Conservation (phyloP, 1,284 basidiomycete species). For the Volvariella volvacea region DNA sequence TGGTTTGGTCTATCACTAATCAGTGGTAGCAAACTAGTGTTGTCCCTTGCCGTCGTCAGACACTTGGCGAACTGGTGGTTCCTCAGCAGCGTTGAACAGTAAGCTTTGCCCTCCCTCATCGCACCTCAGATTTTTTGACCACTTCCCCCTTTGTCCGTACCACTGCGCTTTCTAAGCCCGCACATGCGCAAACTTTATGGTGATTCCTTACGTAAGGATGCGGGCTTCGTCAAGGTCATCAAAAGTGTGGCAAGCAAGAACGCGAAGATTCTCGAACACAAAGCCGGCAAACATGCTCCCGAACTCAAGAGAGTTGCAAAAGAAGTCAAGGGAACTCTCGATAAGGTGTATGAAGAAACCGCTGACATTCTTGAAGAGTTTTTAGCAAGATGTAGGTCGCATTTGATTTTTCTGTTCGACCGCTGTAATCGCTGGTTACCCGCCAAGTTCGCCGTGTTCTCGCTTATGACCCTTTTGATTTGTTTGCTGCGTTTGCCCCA, state of each 20-base stretch:
- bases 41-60: conserved; percentile 78
- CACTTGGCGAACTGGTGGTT: conserved; percentile 91
- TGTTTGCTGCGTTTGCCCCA: no score
- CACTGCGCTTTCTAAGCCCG: conserved; percentile 51
- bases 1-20: conserved; percentile 93
- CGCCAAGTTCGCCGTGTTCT: conserved; percentile 1
- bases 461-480: no score
- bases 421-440: not conserved
- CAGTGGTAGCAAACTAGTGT: conserved; percentile 83
- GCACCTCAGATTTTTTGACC: conserved; percentile 5
- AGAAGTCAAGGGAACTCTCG: conserved; percentile 90
- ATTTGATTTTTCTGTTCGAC: conserved; percentile 6
- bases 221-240: conserved; percentile 94
- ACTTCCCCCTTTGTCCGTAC: not conserved
- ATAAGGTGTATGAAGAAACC: conserved; percentile 92
- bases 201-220: conserved; percentile 86
- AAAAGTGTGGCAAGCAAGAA: conserved; percentile 86
- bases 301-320: conserved; percentile 76
- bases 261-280: conserved; percentile 61
- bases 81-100: conserved; percentile 85
- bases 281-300: conserved; percentile 64
- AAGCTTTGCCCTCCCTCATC: conserved; percentile 24
- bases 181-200: conserved; percentile 98
- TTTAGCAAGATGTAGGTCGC: conserved; percentile 71
- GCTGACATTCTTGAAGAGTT: conserved; percentile 90